Percentiles rank a stretch among this genome's conserved stretches.
Evolutionary conservation across 164 flowering plant species (phyloP).

Genomic region (Stephania japonica): DNA sequence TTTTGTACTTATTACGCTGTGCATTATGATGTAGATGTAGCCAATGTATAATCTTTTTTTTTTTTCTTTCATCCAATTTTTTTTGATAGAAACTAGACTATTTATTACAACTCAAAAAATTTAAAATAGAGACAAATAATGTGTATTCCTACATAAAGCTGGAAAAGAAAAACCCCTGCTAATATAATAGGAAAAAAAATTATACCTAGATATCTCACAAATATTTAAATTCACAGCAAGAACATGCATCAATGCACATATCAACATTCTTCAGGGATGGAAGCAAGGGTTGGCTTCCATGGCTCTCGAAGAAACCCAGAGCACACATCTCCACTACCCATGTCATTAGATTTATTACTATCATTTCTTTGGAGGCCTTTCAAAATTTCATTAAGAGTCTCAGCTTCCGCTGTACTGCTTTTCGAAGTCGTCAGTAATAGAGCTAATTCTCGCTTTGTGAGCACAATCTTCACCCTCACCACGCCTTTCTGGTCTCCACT

Average conservation of each 20-base stretch:
- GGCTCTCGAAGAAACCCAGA: not conserved
- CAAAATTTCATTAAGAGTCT: not conserved
- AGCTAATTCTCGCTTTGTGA: slow-evolving; percentile 14
- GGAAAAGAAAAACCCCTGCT: too few species aligned
- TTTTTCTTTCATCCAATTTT: too few species aligned
- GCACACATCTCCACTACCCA: not conserved
- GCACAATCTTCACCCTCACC: slow-evolving; percentile 15
- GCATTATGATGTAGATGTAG: too few species aligned
- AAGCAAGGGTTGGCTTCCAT: slow-evolving; percentile 11
- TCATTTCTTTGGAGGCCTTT: not conserved
- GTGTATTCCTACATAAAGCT: too few species aligned
- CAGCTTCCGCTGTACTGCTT: not conserved
- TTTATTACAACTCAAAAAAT: too few species aligned
- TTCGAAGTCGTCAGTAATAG: slow-evolving; percentile 2
- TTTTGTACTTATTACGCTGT: too few species aligned
- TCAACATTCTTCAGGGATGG: slow-evolving; percentile 9
- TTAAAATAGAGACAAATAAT: too few species aligned
- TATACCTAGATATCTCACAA: too few species aligned
- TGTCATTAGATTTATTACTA: not conserved
- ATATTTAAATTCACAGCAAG: not conserved
- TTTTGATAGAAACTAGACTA: too few species aligned
- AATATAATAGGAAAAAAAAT: too few species aligned
- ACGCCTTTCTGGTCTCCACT: slow-evolving; percentile 6
- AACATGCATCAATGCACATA: not conserved
- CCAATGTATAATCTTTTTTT: too few species aligned